phyloP scores from a whole-genome alignment of 2,329 filamentous ascomycete species.

The Alternaria consortialis region DNA sequence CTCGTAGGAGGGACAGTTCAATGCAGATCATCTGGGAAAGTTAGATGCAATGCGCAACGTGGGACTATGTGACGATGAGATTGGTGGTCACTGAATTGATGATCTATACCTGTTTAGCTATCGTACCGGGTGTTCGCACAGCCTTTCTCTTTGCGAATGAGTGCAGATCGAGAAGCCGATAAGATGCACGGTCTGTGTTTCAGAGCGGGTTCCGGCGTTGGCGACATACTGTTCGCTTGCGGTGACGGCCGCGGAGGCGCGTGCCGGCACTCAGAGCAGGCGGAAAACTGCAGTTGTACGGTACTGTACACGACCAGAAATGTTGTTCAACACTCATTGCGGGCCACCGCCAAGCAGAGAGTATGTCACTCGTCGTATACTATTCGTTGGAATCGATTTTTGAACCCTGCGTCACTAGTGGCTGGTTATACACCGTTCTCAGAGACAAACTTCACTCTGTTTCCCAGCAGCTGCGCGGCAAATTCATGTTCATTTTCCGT shows the following conservation, averaged over 20 bases:
- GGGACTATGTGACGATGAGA: background rate
- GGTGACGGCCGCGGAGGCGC: background rate
- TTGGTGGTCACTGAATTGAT: background rate
- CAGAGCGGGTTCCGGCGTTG: no score
- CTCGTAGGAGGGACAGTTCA: background rate
- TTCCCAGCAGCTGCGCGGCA: no score
- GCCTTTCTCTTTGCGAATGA: no score
- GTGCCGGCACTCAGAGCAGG: background rate
- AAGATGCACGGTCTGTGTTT: no score
- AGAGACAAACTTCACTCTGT: no score
- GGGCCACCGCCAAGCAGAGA: conserved; percentile 5
- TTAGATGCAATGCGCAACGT: background rate
- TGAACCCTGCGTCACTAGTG: conserved; percentile 11
- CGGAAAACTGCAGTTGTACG: background rate
- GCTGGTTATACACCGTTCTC: no score
- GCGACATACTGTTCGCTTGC: no score
- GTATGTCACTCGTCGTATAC: conserved; percentile 8
- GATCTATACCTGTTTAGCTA: background rate
- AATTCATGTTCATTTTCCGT: background rate
- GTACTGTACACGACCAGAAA: no score
- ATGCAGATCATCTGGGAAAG: background rate
- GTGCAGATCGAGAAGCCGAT: background rate
- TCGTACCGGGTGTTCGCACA: conserved; percentile 4
- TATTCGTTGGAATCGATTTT: conserved; percentile 4
- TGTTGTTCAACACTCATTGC: no score